Evolutionary conservation across 1,139 yeast genomes (phyloP).

Genomic region (Kodamaea sp.): DNA sequence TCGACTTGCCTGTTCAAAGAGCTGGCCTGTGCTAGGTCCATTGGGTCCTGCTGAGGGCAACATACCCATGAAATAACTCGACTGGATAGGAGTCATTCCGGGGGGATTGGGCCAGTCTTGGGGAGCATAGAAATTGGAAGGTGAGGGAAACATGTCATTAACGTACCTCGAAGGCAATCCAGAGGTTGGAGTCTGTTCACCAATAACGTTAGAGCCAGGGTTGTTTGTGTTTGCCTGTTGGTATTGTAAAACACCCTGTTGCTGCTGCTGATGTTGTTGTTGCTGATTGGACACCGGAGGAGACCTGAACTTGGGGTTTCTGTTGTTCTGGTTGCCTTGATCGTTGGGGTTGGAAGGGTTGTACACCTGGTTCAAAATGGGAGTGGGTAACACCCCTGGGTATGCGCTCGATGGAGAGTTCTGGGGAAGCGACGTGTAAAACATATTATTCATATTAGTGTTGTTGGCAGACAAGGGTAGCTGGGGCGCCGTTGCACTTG

Average conservation of each 20-base stretch:
- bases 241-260: constrained; percentile 1
- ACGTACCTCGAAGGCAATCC: constrained; percentile 54
- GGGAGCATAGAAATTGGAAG: constrained; percentile 49
- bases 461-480: constrained; percentile 24
- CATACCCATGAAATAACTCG: constrained; percentile 19
- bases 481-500: constrained; percentile 43
- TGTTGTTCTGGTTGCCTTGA: constrained; percentile 1
- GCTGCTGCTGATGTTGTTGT: constrained; percentile 2
- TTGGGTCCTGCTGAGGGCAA: constrained; percentile 16
- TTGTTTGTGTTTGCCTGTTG: background rate
- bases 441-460: constrained; percentile 12
- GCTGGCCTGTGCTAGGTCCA: constrained; percentile 9
- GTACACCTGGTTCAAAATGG: constrained; percentile 38
- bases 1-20: constrained; percentile 4
- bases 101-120: constrained; percentile 46
- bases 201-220: constrained; percentile 19
- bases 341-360: constrained; percentile 16
- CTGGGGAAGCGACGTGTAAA: constrained; percentile 32
- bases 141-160: constrained; percentile 57
- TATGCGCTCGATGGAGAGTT: constrained; percentile 24
- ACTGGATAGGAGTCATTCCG: constrained; percentile 34
- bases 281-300: constrained; percentile 12
- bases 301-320: constrained; percentile 11
- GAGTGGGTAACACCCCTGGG: constrained; percentile 37
- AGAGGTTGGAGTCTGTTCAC: constrained; percentile 52